Percentiles rank a stretch among this genome's conserved stretches.
Conservation (phyloP, 2,329 filamentous ascomycete genomes). For the Aspergillus proliferans region DNA sequence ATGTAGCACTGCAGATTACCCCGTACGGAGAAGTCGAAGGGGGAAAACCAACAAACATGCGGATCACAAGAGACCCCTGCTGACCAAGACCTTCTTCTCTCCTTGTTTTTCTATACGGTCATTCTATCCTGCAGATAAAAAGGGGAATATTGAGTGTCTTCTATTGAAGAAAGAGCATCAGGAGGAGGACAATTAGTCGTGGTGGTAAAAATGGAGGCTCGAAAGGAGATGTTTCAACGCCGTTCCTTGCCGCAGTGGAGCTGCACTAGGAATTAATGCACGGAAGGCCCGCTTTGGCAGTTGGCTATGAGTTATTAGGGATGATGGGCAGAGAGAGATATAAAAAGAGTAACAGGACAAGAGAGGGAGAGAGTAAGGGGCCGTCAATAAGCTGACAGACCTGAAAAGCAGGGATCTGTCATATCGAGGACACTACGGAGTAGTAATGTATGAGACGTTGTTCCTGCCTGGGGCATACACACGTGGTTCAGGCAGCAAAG, state of each 20-base stretch:
- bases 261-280: slow-evolving; percentile 16
- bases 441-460: no score
- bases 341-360: background rate
- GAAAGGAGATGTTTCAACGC: slow-evolving; percentile 17
- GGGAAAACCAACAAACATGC: slow-evolving; percentile 6
- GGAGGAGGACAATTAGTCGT: background rate
- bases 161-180: background rate
- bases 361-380: background rate
- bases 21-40: background rate
- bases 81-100: background rate
- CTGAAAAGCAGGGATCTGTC: no score
- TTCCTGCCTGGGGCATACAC: slow-evolving; percentile 1
- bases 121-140: slow-evolving; percentile 5
- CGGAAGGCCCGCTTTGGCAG: slow-evolving; percentile 20
- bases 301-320: slow-evolving; percentile 3
- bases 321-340: slow-evolving; percentile 9
- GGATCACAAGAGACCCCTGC: slow-evolving; percentile 8
- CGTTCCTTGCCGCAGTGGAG: slow-evolving; percentile 25
- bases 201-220: background rate
- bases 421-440: no score
- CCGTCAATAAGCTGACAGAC: no score
- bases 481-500: background rate
- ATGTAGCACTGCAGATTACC: slow-evolving; percentile 1
- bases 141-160: background rate
- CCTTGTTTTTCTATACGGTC: slow-evolving; percentile 2